Conservation (phyloP, 169 alveolate species). For the Cryptosporidium tyzzeri region DNA sequence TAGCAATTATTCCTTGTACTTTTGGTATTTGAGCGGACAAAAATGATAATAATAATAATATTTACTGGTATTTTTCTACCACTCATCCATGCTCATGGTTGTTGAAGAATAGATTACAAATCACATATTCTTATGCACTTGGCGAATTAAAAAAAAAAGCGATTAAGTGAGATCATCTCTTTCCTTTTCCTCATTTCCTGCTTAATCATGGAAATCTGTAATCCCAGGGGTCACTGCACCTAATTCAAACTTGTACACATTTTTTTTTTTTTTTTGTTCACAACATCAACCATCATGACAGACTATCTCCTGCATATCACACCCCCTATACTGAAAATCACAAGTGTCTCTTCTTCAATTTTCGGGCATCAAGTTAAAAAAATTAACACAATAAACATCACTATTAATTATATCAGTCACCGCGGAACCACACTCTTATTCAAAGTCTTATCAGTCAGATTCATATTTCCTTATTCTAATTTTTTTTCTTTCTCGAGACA, state of each 20-base stretch:
- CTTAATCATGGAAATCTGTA: slow-evolving; percentile 11
- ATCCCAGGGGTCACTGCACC: not conserved
- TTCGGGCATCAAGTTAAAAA: slow-evolving; percentile 14
- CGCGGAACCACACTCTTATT: slow-evolving; percentile 13
- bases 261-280: slow-evolving; percentile 1
- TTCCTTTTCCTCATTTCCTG: slow-evolving; percentile 8
- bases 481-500: not conserved
- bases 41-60: slow-evolving; percentile 11
- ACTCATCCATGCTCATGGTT: slow-evolving; percentile 17
- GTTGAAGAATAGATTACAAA: slow-evolving; percentile 8
- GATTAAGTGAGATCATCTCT: not conserved
- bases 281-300: slow-evolving; percentile 14
- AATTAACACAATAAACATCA: slow-evolving; percentile 18
- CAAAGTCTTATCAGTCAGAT: slow-evolving; percentile 10
- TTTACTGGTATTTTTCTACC: slow-evolving; percentile 9
- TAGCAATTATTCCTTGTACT: not conserved
- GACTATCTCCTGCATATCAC: not conserved
- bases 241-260: slow-evolving; percentile 20
- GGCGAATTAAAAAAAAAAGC: slow-evolving; percentile 9
- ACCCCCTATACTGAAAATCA: slow-evolving; percentile 17
- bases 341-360: slow-evolving; percentile 2
- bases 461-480: not conserved
- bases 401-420: slow-evolving; percentile 15
- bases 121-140: slow-evolving; percentile 12
- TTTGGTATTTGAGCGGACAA: slow-evolving; percentile 21